Evolutionary conservation across 202 grass and related monocot species (phyloP), one percentile per base, ranked within the genome.

Genomic region (Eragrostis tef): DNA sequence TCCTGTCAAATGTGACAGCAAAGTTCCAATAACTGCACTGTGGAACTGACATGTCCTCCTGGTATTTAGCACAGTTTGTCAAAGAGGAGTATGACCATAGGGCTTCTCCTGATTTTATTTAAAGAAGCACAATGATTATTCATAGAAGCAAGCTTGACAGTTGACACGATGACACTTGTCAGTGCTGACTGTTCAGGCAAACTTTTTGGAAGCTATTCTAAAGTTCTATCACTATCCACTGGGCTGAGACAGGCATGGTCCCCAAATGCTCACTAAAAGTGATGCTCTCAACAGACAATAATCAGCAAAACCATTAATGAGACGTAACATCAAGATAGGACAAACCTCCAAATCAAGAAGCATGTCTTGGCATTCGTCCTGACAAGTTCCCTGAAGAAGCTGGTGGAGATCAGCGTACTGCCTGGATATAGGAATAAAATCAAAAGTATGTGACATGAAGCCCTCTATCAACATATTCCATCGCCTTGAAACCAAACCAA

Each of bases 351-450:
- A 64, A 81, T 77, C 74, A 79, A 42, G 67, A 83, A 64, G 68
- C 15, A 54, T 88, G 10, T 77, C 61, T 76, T 60, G 70, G 67
- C 44, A 78, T 70, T 81, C 42, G 57, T 73, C 56, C 44, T 50
- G 80, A 79, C 36, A 53, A 83, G 78, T 74, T 31, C 62, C 84
- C 65, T 84, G 88, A 80, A 91, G 70, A 45, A 92, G 75, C 41
- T 84, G 75, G 70, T 85, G 87, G 49, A 94, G 84, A 82, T 86
- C 84, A 84, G 71, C 81, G 20, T 90, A 93, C 67, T 94, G 81
- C 73, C 91, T 90, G 73, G 92, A 93, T 73, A 91, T 83, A 79
- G 92, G 86, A 93, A 88, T 17, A 63, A 59, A 91, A 93, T 80
- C 87, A 87, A 89, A 94, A 78, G 25, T 31, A 54, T 86, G 75